Evolutionary conservation across 2,329 filamentous ascomycete species (phyloP).

Genomic region (Thelonectria blattea): DNA sequence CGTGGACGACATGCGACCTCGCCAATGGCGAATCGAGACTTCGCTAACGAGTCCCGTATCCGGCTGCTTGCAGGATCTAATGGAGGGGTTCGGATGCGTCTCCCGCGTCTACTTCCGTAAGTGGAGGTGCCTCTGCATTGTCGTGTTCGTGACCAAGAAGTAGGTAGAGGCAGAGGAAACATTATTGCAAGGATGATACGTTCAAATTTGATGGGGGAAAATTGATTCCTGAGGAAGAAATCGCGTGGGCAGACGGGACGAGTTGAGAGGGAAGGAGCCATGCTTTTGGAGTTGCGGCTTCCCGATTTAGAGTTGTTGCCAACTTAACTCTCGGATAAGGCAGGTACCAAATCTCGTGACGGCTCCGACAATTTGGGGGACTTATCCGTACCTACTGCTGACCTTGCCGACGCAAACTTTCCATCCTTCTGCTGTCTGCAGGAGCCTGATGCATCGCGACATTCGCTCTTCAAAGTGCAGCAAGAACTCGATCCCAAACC

Average conservation of each 20-base stretch:
- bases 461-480: neutral
- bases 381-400: no score
- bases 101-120: conserved; percentile 13
- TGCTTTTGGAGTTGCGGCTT: neutral
- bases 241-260: neutral
- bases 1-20: conserved; percentile 10
- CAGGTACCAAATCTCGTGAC: conserved; percentile 16
- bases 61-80: conserved; percentile 27
- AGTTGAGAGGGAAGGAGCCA: neutral
- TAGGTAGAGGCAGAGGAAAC: neutral
- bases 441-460: neutral
- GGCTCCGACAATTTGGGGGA: neutral
- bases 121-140: conserved; percentile 3
- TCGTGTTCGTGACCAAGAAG: neutral
- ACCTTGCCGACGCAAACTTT: no score
- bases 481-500: neutral
- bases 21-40: neutral
- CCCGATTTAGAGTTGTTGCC: conserved; percentile 20
- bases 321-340: conserved; percentile 4
- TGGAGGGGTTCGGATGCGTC: conserved; percentile 1
- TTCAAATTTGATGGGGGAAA: neutral
- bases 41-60: conserved; percentile 33
- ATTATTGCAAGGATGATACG: neutral
- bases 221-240: neutral
- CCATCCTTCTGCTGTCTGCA: no score